Conservation (phyloP, 192 early-diverging fungal species). For the Backusella psychrophila region DNA sequence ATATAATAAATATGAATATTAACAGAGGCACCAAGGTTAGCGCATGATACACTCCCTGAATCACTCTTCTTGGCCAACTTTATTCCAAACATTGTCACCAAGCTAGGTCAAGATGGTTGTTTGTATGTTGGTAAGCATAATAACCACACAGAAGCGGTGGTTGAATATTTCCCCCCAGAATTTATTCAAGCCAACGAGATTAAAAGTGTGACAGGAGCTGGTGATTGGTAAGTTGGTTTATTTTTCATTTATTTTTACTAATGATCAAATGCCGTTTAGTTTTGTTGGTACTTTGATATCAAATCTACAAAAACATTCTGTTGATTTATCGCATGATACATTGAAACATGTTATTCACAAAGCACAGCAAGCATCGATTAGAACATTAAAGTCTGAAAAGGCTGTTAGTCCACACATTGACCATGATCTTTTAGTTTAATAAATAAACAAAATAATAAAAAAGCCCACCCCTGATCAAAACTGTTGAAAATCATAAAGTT, state of each 20-base stretch:
- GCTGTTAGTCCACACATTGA: conserved; percentile 28
- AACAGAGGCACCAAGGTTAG: conserved; percentile 15
- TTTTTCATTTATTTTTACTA: neutral
- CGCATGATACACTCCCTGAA: conserved; percentile 14
- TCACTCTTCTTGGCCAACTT: conserved; percentile 43
- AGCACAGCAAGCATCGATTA: conserved; percentile 27
- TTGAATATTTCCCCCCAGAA: conserved; percentile 36
- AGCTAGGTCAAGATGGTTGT: conserved; percentile 67
- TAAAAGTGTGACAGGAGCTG: conserved; percentile 75
- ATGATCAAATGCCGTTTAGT: conserved; percentile 39
- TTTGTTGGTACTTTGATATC: conserved; percentile 70
- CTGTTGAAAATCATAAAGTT: conserved; percentile 7
- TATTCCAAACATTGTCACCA: conserved; percentile 62
- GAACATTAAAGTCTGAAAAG: conserved; percentile 33
- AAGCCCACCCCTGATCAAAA: neutral
- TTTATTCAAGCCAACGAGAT: conserved; percentile 26
- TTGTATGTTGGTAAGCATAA: conserved; percentile 25
- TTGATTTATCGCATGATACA: neutral
- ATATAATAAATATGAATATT: neutral
- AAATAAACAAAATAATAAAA: neutral
- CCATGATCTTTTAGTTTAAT: conserved; percentile 5
- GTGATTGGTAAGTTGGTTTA: conserved; percentile 57
- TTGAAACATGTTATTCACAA: conserved; percentile 5
- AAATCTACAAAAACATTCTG: conserved; percentile 31
- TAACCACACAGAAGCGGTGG: conserved; percentile 1